phyloP scores from a whole-genome alignment of 768 basidiomycete species.

The Cystofilobasidium capitatum region DNA sequence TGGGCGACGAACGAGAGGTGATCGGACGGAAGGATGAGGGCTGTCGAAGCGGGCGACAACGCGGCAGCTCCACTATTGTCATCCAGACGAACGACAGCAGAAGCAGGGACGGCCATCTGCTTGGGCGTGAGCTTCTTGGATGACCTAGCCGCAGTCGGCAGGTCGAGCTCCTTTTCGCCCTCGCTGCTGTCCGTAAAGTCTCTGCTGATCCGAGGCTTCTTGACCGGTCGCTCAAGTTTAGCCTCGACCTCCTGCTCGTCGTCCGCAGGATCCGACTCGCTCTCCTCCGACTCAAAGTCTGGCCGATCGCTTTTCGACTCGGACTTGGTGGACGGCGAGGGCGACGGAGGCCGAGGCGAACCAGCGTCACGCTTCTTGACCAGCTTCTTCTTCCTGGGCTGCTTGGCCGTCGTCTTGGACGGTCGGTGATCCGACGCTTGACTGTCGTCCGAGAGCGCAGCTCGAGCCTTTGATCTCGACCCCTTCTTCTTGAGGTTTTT shows the following conservation, averaged over 20 bases:
- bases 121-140: slow-evolving; percentile 5
- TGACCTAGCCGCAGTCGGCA: neutral
- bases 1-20: neutral
- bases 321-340: neutral
- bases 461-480: neutral
- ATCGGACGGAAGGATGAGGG: neutral
- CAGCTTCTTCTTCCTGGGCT: neutral
- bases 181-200: slow-evolving; percentile 7
- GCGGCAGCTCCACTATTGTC: too few species aligned
- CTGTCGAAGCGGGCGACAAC: neutral
- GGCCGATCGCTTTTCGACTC: neutral
- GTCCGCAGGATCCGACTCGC: neutral
- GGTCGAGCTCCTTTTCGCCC: slow-evolving; percentile 5
- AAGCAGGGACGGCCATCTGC: neutral
- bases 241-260: neutral
- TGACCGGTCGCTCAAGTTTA: neutral
- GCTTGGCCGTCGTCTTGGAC: neutral
- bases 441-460: neutral
- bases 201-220: neutral
- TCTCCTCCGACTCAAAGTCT: neutral
- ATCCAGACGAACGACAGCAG: too few species aligned
- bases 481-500: neutral
- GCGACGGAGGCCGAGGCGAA: neutral
- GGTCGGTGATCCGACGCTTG: too few species aligned
- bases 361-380: neutral